Conservation (phyloP, 441 rosid genomes). For the Biscutella laevigata region DNA sequence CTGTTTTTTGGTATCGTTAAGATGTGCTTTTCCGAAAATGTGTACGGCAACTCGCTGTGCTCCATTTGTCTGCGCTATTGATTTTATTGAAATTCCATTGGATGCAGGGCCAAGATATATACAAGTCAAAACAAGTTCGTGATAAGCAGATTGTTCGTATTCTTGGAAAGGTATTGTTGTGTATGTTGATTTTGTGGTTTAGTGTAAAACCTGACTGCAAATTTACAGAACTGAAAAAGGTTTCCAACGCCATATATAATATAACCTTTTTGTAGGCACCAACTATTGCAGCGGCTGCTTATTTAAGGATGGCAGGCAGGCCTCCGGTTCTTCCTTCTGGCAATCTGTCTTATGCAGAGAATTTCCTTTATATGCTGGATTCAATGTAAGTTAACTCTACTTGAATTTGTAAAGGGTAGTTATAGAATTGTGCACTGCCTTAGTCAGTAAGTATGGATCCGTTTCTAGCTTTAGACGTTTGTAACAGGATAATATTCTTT, state of each 20-base stretch:
- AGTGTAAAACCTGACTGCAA: not conserved
- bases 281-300: constrained; percentile 95
- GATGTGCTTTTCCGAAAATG: not conserved
- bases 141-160: constrained; percentile 93
- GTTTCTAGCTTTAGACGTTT: not conserved
- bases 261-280: constrained; percentile 56
- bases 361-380: constrained; percentile 91
- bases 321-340: constrained; percentile 86
- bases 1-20: not conserved
- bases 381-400: constrained; percentile 50
- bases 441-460: not conserved
- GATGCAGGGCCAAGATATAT: constrained; percentile 47
- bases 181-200: not conserved
- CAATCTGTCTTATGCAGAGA: constrained; percentile 83
- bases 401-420: not conserved
- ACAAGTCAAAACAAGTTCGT: constrained; percentile 80
- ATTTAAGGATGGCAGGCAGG: constrained; percentile 86
- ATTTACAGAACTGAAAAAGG: not conserved
- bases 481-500: constrained; percentile 10
- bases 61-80: not conserved
- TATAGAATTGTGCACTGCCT: not conserved
- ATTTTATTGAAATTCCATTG: not conserved
- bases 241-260: not conserved
- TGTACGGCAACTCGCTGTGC: not conserved
- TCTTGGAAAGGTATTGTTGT: constrained; percentile 73